Evolutionary conservation across 257 asterid genomes (phyloP).

Genomic region (Solanum verrucosum): DNA sequence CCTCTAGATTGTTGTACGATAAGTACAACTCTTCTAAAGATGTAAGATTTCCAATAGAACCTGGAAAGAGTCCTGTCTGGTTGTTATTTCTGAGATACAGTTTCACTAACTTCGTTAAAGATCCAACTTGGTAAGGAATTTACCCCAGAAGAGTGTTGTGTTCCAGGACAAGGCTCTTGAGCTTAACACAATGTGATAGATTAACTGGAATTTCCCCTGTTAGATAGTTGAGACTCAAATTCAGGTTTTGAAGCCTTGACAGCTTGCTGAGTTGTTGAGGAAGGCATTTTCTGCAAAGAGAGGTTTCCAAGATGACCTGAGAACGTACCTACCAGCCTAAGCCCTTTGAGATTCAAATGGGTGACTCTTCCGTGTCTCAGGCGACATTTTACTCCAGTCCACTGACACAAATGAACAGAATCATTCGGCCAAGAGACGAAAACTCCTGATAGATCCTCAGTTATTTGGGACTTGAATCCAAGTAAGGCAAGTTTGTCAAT

Average conservation of each 20-base stretch:
- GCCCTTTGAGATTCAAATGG: slow-evolving; percentile 19
- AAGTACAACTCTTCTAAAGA: slow-evolving; percentile 24
- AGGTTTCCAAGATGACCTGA: slow-evolving; percentile 31
- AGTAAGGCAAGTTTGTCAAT: slow-evolving; percentile 28
- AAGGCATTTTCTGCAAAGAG: slow-evolving; percentile 26
- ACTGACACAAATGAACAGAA: slow-evolving; percentile 20
- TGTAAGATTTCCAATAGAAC: slow-evolving; percentile 41
- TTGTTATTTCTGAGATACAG: slow-evolving; percentile 33
- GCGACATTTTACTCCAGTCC: slow-evolving; percentile 39
- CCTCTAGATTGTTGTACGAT: slow-evolving; percentile 26
- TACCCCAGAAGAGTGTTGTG: slow-evolving; percentile 18
- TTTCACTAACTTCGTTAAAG: not conserved
- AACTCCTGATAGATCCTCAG: slow-evolving; percentile 22
- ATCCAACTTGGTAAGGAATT: slow-evolving; percentile 10
- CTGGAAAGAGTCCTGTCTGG: slow-evolving; percentile 28
- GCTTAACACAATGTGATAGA: slow-evolving; percentile 20
- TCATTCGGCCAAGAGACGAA: slow-evolving; percentile 16
- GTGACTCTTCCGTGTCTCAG: slow-evolving; percentile 9
- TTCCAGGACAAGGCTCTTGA: slow-evolving; percentile 15
- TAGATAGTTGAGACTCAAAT: slow-evolving; percentile 25
- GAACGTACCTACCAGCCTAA: slow-evolving; percentile 14
- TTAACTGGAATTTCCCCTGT: slow-evolving; percentile 21
- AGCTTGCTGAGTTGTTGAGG: slow-evolving; percentile 28
- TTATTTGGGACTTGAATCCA: slow-evolving; percentile 35
- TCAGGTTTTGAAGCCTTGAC: slow-evolving; percentile 19